These are phyloP conservation scores for Discostella stelligeroides DNA, from an alignment of 108 stramenopile genomes.

Conservation along the genomic window DNA sequence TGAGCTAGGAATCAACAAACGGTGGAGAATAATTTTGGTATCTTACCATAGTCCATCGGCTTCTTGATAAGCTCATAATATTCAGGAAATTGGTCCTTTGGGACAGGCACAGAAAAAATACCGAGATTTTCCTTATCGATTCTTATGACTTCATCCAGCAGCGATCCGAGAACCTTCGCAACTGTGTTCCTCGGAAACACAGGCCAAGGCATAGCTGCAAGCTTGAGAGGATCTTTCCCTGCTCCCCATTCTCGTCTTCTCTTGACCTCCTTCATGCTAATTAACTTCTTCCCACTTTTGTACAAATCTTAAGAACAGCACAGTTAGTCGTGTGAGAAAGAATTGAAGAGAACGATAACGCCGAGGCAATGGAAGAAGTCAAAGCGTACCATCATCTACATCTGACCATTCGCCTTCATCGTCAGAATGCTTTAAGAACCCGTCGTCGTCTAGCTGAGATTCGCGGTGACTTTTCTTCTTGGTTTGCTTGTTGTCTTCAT, in stretches of 20 bases:
- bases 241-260: slow-evolving; percentile 84
- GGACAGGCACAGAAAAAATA: slow-evolving; percentile 79
- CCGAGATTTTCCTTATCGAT: slow-evolving; percentile 72
- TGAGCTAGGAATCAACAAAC: neutral
- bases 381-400: slow-evolving; percentile 49
- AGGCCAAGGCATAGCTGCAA: slow-evolving; percentile 85
- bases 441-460: slow-evolving; percentile 60
- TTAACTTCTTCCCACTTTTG: slow-evolving; percentile 58
- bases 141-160: slow-evolving; percentile 78
- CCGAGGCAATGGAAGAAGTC: neutral
- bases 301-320: slow-evolving; percentile 40
- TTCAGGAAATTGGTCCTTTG: slow-evolving; percentile 83
- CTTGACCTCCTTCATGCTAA: slow-evolving; percentile 75
- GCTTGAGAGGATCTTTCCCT: slow-evolving; percentile 73
- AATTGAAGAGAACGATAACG: neutral
- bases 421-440: slow-evolving; percentile 76
- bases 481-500: slow-evolving; percentile 11
- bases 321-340: neutral
- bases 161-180: slow-evolving; percentile 59
- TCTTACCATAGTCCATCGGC: slow-evolving; percentile 38
- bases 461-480: slow-evolving; percentile 25
- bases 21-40: neutral
- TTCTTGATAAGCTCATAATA: slow-evolving; percentile 84
- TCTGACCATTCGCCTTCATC: slow-evolving; percentile 87
- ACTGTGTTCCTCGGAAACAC: slow-evolving; percentile 76